Conservation (phyloP, 257 asterid species). For the Craterostigma plantagineum region DNA sequence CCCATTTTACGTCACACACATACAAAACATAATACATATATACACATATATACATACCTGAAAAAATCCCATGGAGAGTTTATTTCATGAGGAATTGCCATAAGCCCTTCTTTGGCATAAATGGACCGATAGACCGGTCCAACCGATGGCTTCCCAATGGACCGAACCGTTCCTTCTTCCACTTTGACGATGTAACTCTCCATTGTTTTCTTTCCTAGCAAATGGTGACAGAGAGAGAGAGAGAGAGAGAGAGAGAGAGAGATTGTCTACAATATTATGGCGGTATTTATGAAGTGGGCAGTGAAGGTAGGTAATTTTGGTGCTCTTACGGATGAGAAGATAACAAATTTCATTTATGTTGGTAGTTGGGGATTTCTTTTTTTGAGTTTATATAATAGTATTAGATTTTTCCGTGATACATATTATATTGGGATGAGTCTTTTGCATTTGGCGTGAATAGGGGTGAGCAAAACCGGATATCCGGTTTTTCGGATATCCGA, state of each 20-base stretch:
- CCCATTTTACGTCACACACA: too few species aligned
- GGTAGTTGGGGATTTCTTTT: too few species aligned
- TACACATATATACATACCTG: conserved; percentile 18
- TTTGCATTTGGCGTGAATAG: too few species aligned
- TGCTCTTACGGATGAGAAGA: conserved; percentile 19
- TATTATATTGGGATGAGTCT: too few species aligned
- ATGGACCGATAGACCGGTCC: conserved; percentile 61
- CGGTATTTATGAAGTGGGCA: conserved; percentile 23
- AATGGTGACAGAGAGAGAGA: too few species aligned
- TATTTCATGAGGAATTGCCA: conserved; percentile 27
- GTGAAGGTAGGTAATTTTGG: conserved; percentile 9
- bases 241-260: too few species aligned
- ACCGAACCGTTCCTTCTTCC: conserved; percentile 29
- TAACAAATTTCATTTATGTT: conserved; percentile 1
- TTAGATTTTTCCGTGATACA: too few species aligned
- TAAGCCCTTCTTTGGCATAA: conserved; percentile 50
- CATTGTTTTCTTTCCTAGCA: conserved; percentile 12
- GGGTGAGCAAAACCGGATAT: too few species aligned
- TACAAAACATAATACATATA: too few species aligned
- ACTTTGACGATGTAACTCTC: conserved; percentile 41
- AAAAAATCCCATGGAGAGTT: conserved; percentile 76
- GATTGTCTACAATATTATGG: conserved; percentile 12
- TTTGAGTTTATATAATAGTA: too few species aligned
- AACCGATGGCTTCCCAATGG: conserved; percentile 38
- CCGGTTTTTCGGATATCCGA: too few species aligned